Evolutionary conservation across 768 basidiomycete species (phyloP), one percentile per base, ranked within the genome.

Genomic region (Trametes punicea): DNA sequence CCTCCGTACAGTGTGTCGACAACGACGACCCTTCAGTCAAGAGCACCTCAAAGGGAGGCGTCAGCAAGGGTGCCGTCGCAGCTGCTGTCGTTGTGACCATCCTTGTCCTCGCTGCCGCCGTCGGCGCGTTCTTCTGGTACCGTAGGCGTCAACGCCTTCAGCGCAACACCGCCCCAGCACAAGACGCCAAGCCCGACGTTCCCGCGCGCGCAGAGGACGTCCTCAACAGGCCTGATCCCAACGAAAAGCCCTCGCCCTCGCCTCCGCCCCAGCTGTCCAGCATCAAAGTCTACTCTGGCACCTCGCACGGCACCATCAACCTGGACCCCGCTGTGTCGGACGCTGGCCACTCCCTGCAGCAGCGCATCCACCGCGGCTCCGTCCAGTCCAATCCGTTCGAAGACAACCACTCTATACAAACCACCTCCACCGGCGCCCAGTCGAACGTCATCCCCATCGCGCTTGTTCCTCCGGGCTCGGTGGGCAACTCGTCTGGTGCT

Each of bases 371-470:
- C 41, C 69, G 56, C 33, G 48, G 36, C 5, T 77, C 74, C 9
- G 51, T 64, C 3, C 74, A 72, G 25, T 75, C 73, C 47, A 90
- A 92, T 74, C 90, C 90, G 21, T 93, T 92, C 70, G 81, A 82
- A 39, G 90, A 93, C 64, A 73, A 70, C 25, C 82, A 87, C 45
- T 92, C 90, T 34, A 93, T 93, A 56, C 87, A 89, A 70, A 93
- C 90, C 26, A 74, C 75, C 0, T 79, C 80, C 9, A 82, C 85
- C n/a, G 79, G 82, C 40, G 86, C 89, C 13, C 85, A 88, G 66
- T 88, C 90, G 21, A 93, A 93, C 62, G 90, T 91, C 61, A 93
- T 93, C 55, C 90, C 90, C 58, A 92, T 93, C 57, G 90, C 90
- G 11, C 77, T 92, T 39, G 85, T 92, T 31, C 72, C 85, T 21